Conservation (phyloP, 2,329 filamentous ascomycete species). For the Blastomyces emzantsi region DNA sequence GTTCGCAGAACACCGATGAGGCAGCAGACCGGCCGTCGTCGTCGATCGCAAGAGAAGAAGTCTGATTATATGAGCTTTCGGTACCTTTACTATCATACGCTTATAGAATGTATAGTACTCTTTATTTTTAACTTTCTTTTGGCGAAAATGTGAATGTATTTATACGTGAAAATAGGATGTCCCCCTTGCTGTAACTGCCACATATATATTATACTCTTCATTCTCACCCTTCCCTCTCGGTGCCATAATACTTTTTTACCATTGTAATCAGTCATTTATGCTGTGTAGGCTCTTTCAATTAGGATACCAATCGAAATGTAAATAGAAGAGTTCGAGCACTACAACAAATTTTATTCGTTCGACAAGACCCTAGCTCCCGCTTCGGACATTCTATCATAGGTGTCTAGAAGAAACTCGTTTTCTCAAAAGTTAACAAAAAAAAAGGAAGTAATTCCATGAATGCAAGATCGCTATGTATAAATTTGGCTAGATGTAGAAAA, state of each 20-base stretch:
- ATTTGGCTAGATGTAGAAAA: not conserved
- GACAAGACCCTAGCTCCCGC: not conserved
- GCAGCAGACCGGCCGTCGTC: not conserved
- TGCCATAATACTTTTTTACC: not conserved
- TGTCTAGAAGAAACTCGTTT: not conserved
- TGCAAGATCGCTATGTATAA: not conserved
- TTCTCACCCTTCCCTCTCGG: not conserved
- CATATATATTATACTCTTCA: not conserved
- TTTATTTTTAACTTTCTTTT: no score
- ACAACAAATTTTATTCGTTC: not conserved
- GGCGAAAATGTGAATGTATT: no score
- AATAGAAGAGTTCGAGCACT: not conserved
- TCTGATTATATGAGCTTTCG: conserved; percentile 1
- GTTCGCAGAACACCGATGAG: not conserved
- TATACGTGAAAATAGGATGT: no score
- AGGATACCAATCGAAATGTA: not conserved
- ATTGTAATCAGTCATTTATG: not conserved
- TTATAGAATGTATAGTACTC: not conserved
- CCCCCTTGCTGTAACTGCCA: not conserved
- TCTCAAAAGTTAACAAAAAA: not conserved
- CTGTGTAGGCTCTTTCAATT: not conserved
- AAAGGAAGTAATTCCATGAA: not conserved
- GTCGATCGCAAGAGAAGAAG: not conserved
- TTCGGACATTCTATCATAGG: not conserved
- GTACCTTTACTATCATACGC: not conserved